phyloP scores from a whole-genome alignment of 441 rosid species.

The Raphanus hybrid region DNA sequence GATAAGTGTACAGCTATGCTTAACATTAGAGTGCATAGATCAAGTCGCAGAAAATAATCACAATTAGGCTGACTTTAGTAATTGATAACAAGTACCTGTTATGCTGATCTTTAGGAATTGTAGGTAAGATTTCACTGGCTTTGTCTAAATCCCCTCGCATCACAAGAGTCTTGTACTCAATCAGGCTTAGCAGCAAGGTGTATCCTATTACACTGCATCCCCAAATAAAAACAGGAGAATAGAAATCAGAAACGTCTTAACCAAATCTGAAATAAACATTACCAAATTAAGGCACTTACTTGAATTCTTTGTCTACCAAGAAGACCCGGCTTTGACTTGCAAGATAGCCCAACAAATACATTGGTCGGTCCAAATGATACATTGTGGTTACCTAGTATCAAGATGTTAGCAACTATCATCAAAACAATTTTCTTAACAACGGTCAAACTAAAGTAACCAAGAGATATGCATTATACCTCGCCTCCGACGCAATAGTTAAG shows the following conservation, averaged over 20 bases:
- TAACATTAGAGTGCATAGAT: slow-evolving; percentile 14
- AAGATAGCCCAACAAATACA: slow-evolving; percentile 95
- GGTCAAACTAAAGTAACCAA: slow-evolving; percentile 18
- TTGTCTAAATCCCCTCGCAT: slow-evolving; percentile 97
- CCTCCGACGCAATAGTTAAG: slow-evolving; percentile 99
- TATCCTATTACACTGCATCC: slow-evolving; percentile 79
- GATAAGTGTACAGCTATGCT: slow-evolving; percentile 1
- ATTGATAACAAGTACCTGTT: slow-evolving; percentile 63
- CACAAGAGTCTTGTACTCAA: slow-evolving; percentile 97
- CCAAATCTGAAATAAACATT: slow-evolving; percentile 4
- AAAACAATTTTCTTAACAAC: slow-evolving; percentile 12
- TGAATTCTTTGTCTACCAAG: slow-evolving; percentile 96
- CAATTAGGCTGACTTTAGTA: not conserved
- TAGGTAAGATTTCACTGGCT: slow-evolving; percentile 85
- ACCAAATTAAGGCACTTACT: slow-evolving; percentile 58
- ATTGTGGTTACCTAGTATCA: slow-evolving; percentile 83
- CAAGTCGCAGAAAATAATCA: not conserved
- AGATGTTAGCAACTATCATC: slow-evolving; percentile 24
- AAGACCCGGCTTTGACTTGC: slow-evolving; percentile 94
- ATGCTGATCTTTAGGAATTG: slow-evolving; percentile 91
- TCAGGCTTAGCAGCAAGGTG: slow-evolving; percentile 93
- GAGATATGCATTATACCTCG: slow-evolving; percentile 62
- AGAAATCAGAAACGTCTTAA: slow-evolving; percentile 20
- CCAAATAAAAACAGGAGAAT: not conserved
- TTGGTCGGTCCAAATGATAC: slow-evolving; percentile 97